These are phyloP conservation scores for Primulina tabacum DNA, from an alignment of 257 asterid species.

Conservation along the genomic window DNA sequence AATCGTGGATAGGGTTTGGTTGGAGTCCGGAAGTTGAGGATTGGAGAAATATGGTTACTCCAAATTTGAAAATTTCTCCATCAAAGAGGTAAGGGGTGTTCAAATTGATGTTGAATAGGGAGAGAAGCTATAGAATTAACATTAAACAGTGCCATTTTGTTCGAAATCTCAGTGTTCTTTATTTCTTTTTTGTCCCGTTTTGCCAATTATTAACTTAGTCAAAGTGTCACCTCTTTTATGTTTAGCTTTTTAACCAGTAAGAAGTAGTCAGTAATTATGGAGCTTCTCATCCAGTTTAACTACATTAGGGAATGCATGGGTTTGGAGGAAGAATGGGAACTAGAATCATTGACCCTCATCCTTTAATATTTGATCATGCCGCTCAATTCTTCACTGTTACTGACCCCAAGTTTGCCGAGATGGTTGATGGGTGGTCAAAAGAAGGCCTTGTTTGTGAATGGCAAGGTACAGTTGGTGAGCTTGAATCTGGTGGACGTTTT, in stretches of 20 bases:
- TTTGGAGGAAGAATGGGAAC: slow-evolving; percentile 98
- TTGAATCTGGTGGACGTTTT: slow-evolving; percentile 74
- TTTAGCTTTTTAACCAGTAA: not conserved
- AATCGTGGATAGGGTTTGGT: too few species aligned
- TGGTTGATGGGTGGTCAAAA: slow-evolving; percentile 68
- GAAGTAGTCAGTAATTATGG: slow-evolving; percentile 13
- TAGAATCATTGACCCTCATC: slow-evolving; percentile 64
- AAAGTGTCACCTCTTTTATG: not conserved
- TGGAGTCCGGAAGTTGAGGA: too few species aligned
- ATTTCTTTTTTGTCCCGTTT: not conserved
- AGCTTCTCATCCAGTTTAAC: slow-evolving; percentile 35
- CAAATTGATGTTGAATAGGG: too few species aligned
- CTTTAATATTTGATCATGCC: slow-evolving; percentile 77
- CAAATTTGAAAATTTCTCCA: too few species aligned
- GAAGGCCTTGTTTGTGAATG: slow-evolving; percentile 66
- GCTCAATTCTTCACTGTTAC: slow-evolving; percentile 89
- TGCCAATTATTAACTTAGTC: not conserved
- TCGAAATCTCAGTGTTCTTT: slow-evolving; percentile 4
- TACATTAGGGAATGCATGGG: slow-evolving; percentile 76
- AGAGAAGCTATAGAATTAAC: too few species aligned
- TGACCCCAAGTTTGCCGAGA: slow-evolving; percentile 63
- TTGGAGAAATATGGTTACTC: too few species aligned
- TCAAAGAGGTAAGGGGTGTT: too few species aligned
- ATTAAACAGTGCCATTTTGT: not conserved
- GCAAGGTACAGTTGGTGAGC: slow-evolving; percentile 67